A percentile compares a stretch with the other conserved stretches of the same genome.
Conservation (phyloP, 805 yeast species). For the Metschnikowia kunwiensis region DNA sequence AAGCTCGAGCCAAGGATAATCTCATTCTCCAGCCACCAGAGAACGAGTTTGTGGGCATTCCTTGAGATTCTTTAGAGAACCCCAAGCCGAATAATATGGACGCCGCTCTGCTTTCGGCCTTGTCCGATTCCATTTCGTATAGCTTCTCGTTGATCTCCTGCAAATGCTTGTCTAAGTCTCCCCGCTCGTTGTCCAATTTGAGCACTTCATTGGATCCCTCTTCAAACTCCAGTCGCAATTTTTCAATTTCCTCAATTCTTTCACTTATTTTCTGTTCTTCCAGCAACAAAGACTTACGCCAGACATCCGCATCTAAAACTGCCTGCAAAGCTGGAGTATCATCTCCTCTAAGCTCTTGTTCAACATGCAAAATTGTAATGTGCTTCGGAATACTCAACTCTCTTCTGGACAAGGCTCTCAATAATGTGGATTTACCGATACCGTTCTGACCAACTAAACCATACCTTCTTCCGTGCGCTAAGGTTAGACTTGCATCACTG, state of each 20-base stretch:
- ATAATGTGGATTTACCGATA: slow-evolving; percentile 95
- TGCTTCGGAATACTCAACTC: slow-evolving; percentile 93
- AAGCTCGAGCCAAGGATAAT: slow-evolving; percentile 93
- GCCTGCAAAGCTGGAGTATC: slow-evolving; percentile 88
- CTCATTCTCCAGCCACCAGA: slow-evolving; percentile 99
- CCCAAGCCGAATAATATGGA: slow-evolving; percentile 91
- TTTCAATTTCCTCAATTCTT: slow-evolving; percentile 72
- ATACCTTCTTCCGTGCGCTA: slow-evolving; percentile 90
- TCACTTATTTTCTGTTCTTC: slow-evolving; percentile 76
- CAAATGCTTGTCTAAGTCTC: slow-evolving; percentile 75
- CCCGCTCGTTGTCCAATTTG: slow-evolving; percentile 84
- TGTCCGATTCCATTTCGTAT: slow-evolving; percentile 92
- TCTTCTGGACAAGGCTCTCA: slow-evolving; percentile 89
- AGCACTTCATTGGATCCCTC: slow-evolving; percentile 71
- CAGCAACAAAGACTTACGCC: slow-evolving; percentile 84
- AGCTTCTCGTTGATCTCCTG: slow-evolving; percentile 79
- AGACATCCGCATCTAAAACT: slow-evolving; percentile 98
- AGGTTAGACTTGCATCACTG: slow-evolving; percentile 79
- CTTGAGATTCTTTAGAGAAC: slow-evolving; percentile 83
- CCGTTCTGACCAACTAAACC: slow-evolving; percentile 99
- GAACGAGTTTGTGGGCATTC: slow-evolving; percentile 79
- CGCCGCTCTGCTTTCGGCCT: slow-evolving; percentile 97
- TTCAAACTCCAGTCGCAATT: slow-evolving; percentile 60
- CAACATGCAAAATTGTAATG: slow-evolving; percentile 93
- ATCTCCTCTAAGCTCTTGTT: slow-evolving; percentile 94